Conservation (phyloP, 2,329 filamentous ascomycete species). For the Davidsoniella eucalypti region DNA sequence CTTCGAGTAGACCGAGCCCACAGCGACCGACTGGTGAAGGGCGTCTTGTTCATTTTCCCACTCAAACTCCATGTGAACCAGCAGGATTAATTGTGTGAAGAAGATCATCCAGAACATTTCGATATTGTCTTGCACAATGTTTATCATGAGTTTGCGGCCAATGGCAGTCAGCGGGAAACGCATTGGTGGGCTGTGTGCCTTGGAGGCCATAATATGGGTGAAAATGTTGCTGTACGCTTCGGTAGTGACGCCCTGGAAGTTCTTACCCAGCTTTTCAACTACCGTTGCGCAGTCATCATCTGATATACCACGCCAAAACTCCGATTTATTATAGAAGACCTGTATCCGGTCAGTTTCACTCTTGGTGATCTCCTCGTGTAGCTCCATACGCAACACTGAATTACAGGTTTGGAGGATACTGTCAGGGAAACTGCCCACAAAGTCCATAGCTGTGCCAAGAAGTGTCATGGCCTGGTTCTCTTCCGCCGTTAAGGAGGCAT, state of each 20-base stretch:
- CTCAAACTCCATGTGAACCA: slow-evolving; percentile 76
- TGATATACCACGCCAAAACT: slow-evolving; percentile 61
- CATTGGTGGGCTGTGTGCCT: slow-evolving; percentile 23
- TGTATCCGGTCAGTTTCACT: slow-evolving; percentile 61
- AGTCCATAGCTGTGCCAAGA: slow-evolving; percentile 51
- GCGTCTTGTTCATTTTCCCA: slow-evolving; percentile 57
- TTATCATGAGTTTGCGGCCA: slow-evolving; percentile 58
- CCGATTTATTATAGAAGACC: slow-evolving; percentile 60
- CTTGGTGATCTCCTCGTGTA: slow-evolving; percentile 56
- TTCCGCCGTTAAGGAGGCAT: slow-evolving; percentile 28
- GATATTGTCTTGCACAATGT: slow-evolving; percentile 63
- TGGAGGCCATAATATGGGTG: slow-evolving; percentile 18
- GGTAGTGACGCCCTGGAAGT: slow-evolving; percentile 41
- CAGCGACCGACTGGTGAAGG: slow-evolving; percentile 41
- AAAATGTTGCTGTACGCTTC: slow-evolving; percentile 38
- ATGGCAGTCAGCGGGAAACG: slow-evolving; percentile 50
- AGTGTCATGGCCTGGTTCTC: slow-evolving; percentile 42
- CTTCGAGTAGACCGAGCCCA: slow-evolving; percentile 52
- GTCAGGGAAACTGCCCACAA: slow-evolving; percentile 54
- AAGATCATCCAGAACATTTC: slow-evolving; percentile 57
- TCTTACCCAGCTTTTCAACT: slow-evolving; percentile 49
- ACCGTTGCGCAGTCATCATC: slow-evolving; percentile 65
- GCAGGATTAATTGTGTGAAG: slow-evolving; percentile 65
- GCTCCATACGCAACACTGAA: slow-evolving; percentile 50
- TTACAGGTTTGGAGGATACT: slow-evolving; percentile 52